These are phyloP conservation scores for Tylopilus sp. DNA, from an alignment of 768 basidiomycete species.

Conservation along the genomic window DNA sequence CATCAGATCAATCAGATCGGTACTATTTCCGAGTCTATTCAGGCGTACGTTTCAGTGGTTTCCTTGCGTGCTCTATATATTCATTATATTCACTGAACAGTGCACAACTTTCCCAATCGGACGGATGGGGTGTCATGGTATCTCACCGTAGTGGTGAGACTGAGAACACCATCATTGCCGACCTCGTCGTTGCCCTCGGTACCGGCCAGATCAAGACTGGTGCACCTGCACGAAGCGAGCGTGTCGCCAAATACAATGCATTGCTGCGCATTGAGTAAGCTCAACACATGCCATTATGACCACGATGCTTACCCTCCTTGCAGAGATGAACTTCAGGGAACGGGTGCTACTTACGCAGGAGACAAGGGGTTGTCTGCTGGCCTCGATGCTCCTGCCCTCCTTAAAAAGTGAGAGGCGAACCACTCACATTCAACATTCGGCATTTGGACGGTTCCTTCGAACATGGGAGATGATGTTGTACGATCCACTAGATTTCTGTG, in stretches of 20 bases:
- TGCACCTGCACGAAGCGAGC: constrained; percentile 93
- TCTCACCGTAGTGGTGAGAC: constrained; percentile 99
- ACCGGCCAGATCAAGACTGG: constrained; percentile 98
- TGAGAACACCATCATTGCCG: constrained; percentile 95
- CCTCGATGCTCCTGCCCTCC: constrained; percentile 63
- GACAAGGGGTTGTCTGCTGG: constrained; percentile 80
- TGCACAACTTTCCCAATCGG: constrained; percentile 92
- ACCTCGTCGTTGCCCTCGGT: constrained; percentile 90
- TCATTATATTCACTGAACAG: constrained; percentile 41
- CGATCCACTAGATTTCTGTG: constrained; percentile 26
- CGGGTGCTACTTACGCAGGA: constrained; percentile 69
- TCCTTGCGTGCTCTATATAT: not conserved
- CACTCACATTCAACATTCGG: too few species aligned
- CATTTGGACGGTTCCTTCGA: too few species aligned
- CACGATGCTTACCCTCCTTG: constrained; percentile 1
- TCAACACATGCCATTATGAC: not conserved
- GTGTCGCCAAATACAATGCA: constrained; percentile 92
- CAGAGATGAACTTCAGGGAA: constrained; percentile 73
- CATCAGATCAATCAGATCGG: constrained; percentile 94
- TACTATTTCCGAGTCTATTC: constrained; percentile 97
- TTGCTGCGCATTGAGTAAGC: constrained; percentile 88
- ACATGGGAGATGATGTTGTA: constrained; percentile 25
- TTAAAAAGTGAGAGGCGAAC: constrained; percentile 50
- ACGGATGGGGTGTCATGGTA: constrained; percentile 99
- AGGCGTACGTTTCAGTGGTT: constrained; percentile 65